Conservation (phyloP, 2,329 filamentous ascomycete genomes). For the Elsinoe australis region DNA sequence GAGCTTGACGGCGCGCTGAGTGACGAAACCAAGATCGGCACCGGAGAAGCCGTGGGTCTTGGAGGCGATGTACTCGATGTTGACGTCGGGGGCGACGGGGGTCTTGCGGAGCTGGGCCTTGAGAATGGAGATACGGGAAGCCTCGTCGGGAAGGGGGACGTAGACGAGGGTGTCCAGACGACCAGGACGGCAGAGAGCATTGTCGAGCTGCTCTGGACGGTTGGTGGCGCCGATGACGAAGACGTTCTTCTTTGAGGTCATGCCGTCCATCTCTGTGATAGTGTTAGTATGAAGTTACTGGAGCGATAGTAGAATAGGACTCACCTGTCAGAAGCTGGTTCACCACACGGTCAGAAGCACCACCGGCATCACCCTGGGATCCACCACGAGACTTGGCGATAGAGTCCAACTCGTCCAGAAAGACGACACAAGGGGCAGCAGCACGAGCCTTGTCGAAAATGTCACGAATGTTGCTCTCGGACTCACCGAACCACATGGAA, state of each 20-base stretch:
- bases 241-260: constrained; percentile 99
- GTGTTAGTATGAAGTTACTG: constrained; percentile 37
- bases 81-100: constrained; percentile 77
- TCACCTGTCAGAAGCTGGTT: constrained; percentile 96
- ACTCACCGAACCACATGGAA: constrained; percentile 99
- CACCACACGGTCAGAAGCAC: constrained; percentile 98
- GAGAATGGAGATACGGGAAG: constrained; percentile 80
- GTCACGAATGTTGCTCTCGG: constrained; percentile 98
- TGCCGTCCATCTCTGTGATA: constrained; percentile 87
- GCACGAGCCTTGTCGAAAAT: constrained; percentile 99
- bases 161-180: constrained; percentile 99
- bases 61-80: constrained; percentile 84
- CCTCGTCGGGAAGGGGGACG: constrained; percentile 89
- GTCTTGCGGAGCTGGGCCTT: constrained; percentile 98
- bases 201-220: constrained; percentile 96
- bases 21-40: constrained; percentile 98
- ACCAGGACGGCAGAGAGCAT: constrained; percentile 92
- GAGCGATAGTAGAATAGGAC: constrained; percentile 29
- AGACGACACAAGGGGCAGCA: constrained; percentile 94
- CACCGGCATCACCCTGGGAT: constrained; percentile 89
- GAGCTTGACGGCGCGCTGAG: constrained; percentile 96
- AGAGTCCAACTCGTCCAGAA: constrained; percentile 96
- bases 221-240: constrained; percentile 99
- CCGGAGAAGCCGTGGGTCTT: constrained; percentile 99
- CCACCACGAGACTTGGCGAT: constrained; percentile 99